Evolutionary conservation across 2,329 filamentous ascomycete genomes (phyloP), one percentile per base, ranked within the genome.

Genomic region (Anisogramma anomala): DNA sequence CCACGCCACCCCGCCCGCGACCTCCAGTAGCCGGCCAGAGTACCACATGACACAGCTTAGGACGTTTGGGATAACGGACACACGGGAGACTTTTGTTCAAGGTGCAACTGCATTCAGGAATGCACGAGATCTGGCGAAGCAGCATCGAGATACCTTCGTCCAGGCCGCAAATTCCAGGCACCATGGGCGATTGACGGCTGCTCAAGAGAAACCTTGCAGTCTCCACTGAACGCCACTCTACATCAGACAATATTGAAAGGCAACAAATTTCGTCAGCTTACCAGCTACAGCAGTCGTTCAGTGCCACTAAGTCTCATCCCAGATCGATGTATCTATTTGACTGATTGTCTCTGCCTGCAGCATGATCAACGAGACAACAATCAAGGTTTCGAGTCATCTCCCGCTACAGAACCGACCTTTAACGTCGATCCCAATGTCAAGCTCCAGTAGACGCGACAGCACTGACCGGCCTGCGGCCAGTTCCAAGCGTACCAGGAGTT

Each of bases 1-100:
- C 49, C 55, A 66, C 46, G 17, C 52, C 39, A 59, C 54, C 14
- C 51, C 50, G 31, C 58, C 61, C 35, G 49, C 39, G 10, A 50
- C 18, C 17, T 45, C 53, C 33, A 55, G 48, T 47, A 55, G 46
- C 50, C 57, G 37, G 36, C 59, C 57, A 6, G 57, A 58, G 52
- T 68, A 67, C 50, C 53, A 66, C 36, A 68, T 66, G 60, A 63
- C 59, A 8, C 48, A 58, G 41, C 4, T 65, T 3, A 41, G 45
- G 0, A 36, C 14, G 2, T 64, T 26, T 20, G 42, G 1, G 3
- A 45, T 66, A 50, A 62, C 54, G 0, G 36, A 36, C 23, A 43
- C 48, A 36, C 19, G 33, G 3, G 50, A 63, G 2, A 50, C 34
- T 2, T 67, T 64, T 41, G 33, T 51, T n/a, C 14, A 55, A 39